These are phyloP conservation scores for Hypoxylon intermedium DNA, from an alignment of 495 filamentous ascomycete genomes.

Conservation along the genomic window DNA sequence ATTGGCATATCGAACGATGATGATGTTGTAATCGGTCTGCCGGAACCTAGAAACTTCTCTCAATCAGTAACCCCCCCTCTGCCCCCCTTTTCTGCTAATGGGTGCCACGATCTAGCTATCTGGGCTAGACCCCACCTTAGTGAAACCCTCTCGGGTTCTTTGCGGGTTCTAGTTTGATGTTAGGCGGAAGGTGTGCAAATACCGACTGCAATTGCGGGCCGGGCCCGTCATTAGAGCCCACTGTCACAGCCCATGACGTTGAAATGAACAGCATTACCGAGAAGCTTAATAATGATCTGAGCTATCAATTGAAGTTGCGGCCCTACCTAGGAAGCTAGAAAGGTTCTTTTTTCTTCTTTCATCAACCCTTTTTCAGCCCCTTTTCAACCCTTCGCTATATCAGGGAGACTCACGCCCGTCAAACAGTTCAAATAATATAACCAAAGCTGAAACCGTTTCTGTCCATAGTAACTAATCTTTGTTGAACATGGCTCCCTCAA, in stretches of 20 bases:
- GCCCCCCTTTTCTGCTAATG: too few species aligned
- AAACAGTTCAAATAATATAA: too few species aligned
- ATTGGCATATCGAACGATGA: background rate
- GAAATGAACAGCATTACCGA: background rate
- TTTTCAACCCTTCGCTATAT: too few species aligned
- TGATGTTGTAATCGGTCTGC: background rate
- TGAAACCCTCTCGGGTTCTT: background rate
- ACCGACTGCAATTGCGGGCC: background rate
- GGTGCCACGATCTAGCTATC: background rate
- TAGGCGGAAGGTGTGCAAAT: background rate
- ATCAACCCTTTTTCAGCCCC: too few species aligned
- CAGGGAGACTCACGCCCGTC: too few species aligned
- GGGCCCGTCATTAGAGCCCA: background rate
- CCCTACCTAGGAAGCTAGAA: too few species aligned
- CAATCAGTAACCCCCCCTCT: background rate
- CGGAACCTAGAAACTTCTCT: background rate
- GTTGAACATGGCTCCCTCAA: conserved; percentile 46
- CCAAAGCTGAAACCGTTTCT: too few species aligned
- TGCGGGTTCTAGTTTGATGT: background rate
- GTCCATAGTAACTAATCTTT: too few species aligned
- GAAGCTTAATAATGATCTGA: too few species aligned
- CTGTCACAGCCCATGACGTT: background rate
- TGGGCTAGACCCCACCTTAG: background rate
- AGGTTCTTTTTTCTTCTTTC: too few species aligned
- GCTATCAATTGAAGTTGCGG: too few species aligned